Percentiles rank a stretch among this genome's conserved stretches.
These are phyloP conservation scores for Tulasnella sp. DNA, from an alignment of 768 basidiomycete species.

Conservation along the genomic window DNA sequence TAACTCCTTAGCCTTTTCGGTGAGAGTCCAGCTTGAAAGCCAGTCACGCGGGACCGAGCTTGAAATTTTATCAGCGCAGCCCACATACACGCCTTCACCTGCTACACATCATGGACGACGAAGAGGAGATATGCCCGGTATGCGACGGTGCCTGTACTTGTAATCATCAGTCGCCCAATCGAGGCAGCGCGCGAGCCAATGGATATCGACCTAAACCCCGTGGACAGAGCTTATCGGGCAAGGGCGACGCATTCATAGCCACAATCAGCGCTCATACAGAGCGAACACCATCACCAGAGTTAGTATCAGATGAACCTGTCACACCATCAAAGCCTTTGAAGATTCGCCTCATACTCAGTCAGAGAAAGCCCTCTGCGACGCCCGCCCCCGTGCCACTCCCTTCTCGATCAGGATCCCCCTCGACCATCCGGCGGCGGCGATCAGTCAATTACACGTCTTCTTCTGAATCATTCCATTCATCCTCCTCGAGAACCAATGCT, in stretches of 20 bases:
- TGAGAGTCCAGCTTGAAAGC: too few species aligned
- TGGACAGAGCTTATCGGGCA: background rate
- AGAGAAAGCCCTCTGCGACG: background rate
- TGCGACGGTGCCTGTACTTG: constrained; percentile 88
- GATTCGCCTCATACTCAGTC: constrained; percentile 10
- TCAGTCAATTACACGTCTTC: constrained; percentile 11
- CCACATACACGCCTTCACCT: too few species aligned
- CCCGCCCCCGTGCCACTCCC: constrained; percentile 16
- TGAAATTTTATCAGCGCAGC: too few species aligned
- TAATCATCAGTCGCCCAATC: constrained; percentile 31
- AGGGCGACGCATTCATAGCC: background rate
- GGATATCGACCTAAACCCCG: constrained; percentile 9
- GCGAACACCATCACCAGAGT: constrained; percentile 11
- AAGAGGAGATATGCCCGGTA: constrained; percentile 80
- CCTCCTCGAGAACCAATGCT: constrained; percentile 1
- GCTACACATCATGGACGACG: constrained; percentile 51
- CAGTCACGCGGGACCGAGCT: too few species aligned
- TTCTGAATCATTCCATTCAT: constrained; percentile 1
- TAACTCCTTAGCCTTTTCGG: too few species aligned
- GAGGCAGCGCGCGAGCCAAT: constrained; percentile 25
- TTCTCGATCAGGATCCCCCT: constrained; percentile 32
- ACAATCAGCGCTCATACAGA: background rate
- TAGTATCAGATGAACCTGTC: constrained; percentile 19
- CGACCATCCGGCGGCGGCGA: constrained; percentile 9
- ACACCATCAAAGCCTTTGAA: constrained; percentile 8